Percentiles rank a stretch among this genome's conserved stretches.
Conservation (phyloP, 768 basidiomycete genomes). For the Lactifluus pinguis region DNA sequence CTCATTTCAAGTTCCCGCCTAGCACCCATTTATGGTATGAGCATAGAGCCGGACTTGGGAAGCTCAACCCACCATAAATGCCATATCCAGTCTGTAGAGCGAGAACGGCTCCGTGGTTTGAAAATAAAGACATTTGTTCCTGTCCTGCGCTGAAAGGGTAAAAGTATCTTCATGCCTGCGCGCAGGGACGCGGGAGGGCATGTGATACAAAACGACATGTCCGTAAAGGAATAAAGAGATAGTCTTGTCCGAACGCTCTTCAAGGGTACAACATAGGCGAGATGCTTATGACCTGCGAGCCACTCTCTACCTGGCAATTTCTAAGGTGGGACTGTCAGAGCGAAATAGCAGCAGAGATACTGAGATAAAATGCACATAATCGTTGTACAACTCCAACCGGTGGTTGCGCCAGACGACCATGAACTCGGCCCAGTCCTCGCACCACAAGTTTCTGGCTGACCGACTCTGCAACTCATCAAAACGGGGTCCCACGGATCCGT, state of each 20-base stretch:
- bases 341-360: neutral
- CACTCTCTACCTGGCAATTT: conserved; percentile 59
- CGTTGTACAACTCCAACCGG: conserved; percentile 73
- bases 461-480: conserved; percentile 68
- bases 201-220: conserved; percentile 71
- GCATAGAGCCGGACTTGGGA: neutral
- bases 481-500: conserved; percentile 35
- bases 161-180: conserved; percentile 34
- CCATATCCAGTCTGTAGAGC: conserved; percentile 89
- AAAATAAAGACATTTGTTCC: conserved; percentile 86
- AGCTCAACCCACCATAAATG: conserved; percentile 51
- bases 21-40: neutral
- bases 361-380: conserved; percentile 49
- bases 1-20: conserved; percentile 57
- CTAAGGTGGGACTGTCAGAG: conserved; percentile 28
- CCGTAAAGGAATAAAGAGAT: conserved; percentile 83
- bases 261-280: conserved; percentile 74
- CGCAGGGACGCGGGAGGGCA: conserved; percentile 48
- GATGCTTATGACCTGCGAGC: conserved; percentile 61
- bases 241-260: conserved; percentile 50
- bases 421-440: conserved; percentile 72
- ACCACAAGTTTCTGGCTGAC: conserved; percentile 47
- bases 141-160: conserved; percentile 42
- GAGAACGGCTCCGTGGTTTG: conserved; percentile 66
- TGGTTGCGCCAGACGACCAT: conserved; percentile 78